Evolutionary conservation across 495 filamentous ascomycete species (phyloP), one percentile per base, ranked within the genome.

Genomic region (Penicillium maclennaniae): DNA sequence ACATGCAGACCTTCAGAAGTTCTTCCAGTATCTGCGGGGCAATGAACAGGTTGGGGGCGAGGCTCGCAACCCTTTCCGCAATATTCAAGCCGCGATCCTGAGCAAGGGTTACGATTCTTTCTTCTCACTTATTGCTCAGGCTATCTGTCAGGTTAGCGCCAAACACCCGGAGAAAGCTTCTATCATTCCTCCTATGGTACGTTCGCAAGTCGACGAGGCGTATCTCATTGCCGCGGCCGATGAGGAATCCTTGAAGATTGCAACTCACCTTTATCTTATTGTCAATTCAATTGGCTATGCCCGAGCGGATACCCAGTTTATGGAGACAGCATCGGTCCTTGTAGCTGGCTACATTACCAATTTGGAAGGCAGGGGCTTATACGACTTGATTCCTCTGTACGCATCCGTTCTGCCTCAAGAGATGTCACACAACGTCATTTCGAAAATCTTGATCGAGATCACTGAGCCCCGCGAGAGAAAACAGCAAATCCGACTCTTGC

Each of bases 371-470:
- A 78, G 79, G 27, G 80, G 83, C 9, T 78, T 93, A 43, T 79
- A 85, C 40, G 83, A 90, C 43, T 68, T 92, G 38, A 84, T 95
- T 47, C 92, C 92, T 4, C 74, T 92, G 3, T 99, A 99, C 69
- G 91, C 87, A 36, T 86, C 89, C 23, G 83, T 87, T 58, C 75
- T 98, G 3, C 79, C 80, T 7, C 69, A 66, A 0, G 51, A 68
- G n/a, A 69, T 73, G 61, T 68, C 69, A 7, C 61, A 76, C 10
- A 60, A 55, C 17, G 75, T 75, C 20, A 62, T 83, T 41, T 73
- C 76, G 10, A 67, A 77, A 19, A 75, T 84, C 25, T 68, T 90
- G 50, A 79, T 90, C 27, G 78, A 79, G 28, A 77, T 92, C 3
- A 78, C 83, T 60, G 77, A 79, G 43, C 81, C 82, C 19, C 51